A percentile compares a stretch with the other conserved stretches of the same genome.
These are phyloP conservation scores for Helianthus tuberosus DNA, from an alignment of 129 eudicot genomes.

Conservation along the genomic window DNA sequence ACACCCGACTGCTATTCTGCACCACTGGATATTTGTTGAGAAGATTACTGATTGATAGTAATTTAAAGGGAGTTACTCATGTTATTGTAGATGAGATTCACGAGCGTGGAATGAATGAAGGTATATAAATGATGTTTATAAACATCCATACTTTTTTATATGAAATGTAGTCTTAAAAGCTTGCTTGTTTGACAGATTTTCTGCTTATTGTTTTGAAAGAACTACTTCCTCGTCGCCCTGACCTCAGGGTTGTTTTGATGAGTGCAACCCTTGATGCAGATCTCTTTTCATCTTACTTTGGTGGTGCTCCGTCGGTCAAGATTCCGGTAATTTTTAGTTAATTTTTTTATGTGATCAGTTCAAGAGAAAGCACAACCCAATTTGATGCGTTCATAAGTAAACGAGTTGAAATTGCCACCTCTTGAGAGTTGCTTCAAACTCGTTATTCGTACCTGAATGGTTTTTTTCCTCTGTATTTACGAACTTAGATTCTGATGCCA, in stretches of 20 bases:
- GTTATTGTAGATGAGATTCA: slow-evolving; percentile 97
- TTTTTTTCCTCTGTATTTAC: slow-evolving; percentile 3
- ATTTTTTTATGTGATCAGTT: neutral
- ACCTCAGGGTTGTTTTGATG: slow-evolving; percentile 85
- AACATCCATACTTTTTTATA: slow-evolving; percentile 6
- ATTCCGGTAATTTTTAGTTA: slow-evolving; percentile 60
- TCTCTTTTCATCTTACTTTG: slow-evolving; percentile 90
- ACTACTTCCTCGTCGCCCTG: slow-evolving; percentile 93
- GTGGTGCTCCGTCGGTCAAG: slow-evolving; percentile 77
- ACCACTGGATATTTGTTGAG: slow-evolving; percentile 93
- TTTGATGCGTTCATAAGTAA: neutral
- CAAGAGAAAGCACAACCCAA: slow-evolving; percentile 8
- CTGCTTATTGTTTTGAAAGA: slow-evolving; percentile 90
- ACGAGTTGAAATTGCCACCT: neutral
- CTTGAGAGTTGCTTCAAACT: neutral
- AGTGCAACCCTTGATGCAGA: slow-evolving; percentile 98
- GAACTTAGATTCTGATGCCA: slow-evolving; percentile 7
- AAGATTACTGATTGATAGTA: slow-evolving; percentile 80
- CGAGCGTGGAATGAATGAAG: slow-evolving; percentile 99
- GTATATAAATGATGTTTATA: slow-evolving; percentile 37
- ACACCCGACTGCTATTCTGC: slow-evolving; percentile 91
- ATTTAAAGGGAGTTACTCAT: slow-evolving; percentile 85
- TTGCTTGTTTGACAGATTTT: slow-evolving; percentile 63
- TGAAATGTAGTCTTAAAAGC: slow-evolving; percentile 19
- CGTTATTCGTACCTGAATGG: neutral